These are phyloP conservation scores for Crucibulum laeve DNA, from an alignment of 768 basidiomycete species.

Conservation along the genomic window DNA sequence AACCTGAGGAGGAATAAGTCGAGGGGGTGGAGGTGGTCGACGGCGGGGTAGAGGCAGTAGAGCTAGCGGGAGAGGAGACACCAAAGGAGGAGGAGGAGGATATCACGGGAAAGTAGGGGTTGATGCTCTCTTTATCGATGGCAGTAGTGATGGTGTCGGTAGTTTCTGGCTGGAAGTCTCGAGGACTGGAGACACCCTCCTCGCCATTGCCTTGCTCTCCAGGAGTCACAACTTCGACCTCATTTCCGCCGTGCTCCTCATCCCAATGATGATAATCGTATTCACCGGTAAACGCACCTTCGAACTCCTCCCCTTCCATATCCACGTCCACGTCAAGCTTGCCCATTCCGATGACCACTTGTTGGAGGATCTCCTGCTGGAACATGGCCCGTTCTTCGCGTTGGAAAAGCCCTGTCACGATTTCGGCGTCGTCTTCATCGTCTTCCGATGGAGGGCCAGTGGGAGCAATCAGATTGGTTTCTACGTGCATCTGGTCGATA, in stretches of 20 bases:
- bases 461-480: conserved; percentile 4
- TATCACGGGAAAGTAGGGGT: conserved; percentile 52
- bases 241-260: conserved; percentile 8
- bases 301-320: conserved; percentile 7
- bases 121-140: conserved; percentile 20
- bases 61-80: conserved; percentile 15
- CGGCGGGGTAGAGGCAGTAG: conserved; percentile 20
- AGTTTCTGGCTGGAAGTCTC: conserved; percentile 7
- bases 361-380: conserved; percentile 77
- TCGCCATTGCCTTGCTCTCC: conserved; percentile 13
- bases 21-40: conserved; percentile 12
- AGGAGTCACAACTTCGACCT: conserved; percentile 11
- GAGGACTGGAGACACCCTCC: conserved; percentile 6
- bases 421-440: conserved; percentile 28
- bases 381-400: conserved; percentile 57
- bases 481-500: neutral
- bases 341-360: conserved; percentile 89
- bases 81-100: conserved; percentile 14
- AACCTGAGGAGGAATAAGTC: conserved; percentile 13
- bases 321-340: conserved; percentile 46
- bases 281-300: neutral
- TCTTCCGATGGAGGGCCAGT: conserved; percentile 15
- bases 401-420: conserved; percentile 44
- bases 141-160: neutral
- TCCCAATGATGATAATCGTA: conserved; percentile 6